Conservation (phyloP, 306 rosid genomes). For the Crotalaria pallida region DNA sequence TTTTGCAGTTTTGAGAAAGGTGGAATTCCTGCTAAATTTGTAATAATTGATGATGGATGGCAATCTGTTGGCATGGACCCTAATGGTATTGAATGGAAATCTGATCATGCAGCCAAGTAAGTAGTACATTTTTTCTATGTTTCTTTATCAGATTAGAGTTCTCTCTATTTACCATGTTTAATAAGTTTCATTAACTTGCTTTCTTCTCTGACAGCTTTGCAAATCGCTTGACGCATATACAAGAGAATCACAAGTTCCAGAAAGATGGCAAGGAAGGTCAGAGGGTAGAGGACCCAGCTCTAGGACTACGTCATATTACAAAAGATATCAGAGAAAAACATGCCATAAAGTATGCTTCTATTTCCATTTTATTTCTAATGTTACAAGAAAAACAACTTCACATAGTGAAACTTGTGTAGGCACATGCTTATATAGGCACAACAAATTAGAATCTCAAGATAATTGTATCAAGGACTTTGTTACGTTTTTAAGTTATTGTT, state of each 20-base stretch:
- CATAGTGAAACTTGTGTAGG: too few species aligned
- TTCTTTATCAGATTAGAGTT: neutral
- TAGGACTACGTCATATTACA: slow-evolving; percentile 64
- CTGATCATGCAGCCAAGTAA: slow-evolving; percentile 65
- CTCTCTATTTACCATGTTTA: neutral
- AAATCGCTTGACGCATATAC: slow-evolving; percentile 61
- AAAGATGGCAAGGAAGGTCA: slow-evolving; percentile 75
- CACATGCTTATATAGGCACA: too few species aligned
- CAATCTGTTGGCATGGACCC: slow-evolving; percentile 68
- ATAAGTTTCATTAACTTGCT: neutral
- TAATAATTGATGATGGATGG: slow-evolving; percentile 90
- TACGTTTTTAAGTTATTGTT: too few species aligned
- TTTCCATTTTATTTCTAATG: neutral
- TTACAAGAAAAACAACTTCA: neutral
- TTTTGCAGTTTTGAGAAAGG: slow-evolving; percentile 62
- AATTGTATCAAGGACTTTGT: too few species aligned
- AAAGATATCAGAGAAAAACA: slow-evolving; percentile 51
- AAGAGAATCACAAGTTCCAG: slow-evolving; percentile 87
- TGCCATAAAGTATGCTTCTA: slow-evolving; percentile 42
- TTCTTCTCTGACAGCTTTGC: slow-evolving; percentile 53
- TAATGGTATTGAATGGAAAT: slow-evolving; percentile 36
- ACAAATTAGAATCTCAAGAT: too few species aligned
- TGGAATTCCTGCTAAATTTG: slow-evolving; percentile 76
- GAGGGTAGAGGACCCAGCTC: slow-evolving; percentile 53
- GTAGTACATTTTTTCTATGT: slow-evolving; percentile 19